Evolutionary conservation across 2,329 filamentous ascomycete species (phyloP).

Genomic region (Xylariaceae sp.): DNA sequence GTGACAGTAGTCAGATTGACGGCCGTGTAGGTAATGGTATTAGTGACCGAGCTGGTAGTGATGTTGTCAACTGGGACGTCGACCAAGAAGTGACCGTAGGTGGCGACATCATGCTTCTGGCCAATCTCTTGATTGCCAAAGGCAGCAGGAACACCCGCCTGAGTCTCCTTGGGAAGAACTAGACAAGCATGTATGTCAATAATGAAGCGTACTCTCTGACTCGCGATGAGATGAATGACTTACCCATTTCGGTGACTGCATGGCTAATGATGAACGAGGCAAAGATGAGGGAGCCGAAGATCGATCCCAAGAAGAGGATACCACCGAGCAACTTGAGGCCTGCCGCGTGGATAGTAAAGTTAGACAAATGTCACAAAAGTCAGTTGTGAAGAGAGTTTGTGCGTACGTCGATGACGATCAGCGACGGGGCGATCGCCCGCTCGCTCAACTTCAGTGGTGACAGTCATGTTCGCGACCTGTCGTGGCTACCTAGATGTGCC

Average conservation of each 20-base stretch:
- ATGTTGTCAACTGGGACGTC: neutral
- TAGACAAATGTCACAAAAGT: neutral
- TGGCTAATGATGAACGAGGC: neutral
- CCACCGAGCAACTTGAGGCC: neutral
- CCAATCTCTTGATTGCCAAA: no score
- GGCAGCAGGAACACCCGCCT: no score
- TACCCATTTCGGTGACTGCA: neutral
- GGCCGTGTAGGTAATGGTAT: conserved; percentile 6
- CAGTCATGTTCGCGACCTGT: no score
- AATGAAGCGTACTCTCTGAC: neutral
- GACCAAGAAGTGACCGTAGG: no score
- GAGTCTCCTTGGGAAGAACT: neutral
- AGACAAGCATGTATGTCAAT: neutral
- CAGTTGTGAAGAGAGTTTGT: neutral
- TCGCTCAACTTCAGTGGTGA: neutral
- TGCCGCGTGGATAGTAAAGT: neutral
- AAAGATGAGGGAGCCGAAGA: neutral
- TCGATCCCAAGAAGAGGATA: neutral
- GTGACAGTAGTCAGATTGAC: neutral
- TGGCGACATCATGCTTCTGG: no score
- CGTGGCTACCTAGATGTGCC: no score
- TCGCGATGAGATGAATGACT: neutral
- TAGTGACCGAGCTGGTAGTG: conserved; percentile 1
- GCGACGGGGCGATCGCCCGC: no score
- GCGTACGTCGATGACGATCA: neutral